These are phyloP conservation scores for Eucalyptus brandiana DNA, from an alignment of 345 rosid genomes.

Conservation along the genomic window DNA sequence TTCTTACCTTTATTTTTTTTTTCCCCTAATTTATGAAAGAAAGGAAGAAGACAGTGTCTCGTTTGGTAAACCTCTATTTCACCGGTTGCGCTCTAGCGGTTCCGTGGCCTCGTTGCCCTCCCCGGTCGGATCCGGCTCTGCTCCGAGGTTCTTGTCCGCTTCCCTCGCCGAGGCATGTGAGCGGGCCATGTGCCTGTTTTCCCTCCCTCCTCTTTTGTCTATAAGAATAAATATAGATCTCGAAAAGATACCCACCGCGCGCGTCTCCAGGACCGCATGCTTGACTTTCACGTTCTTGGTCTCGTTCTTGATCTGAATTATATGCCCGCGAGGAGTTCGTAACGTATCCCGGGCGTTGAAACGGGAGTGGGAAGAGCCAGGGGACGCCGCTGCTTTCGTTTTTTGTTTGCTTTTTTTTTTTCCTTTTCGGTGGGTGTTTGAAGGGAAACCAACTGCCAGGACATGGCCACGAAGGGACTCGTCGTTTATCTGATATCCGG, in stretches of 20 bases:
- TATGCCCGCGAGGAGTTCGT: not conserved
- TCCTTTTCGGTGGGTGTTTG: not conserved
- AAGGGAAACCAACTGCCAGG: not conserved
- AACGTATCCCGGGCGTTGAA: not conserved
- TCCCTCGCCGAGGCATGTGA: not conserved
- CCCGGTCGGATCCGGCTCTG: not conserved
- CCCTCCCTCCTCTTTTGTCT: not conserved
- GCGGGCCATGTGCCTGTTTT: not conserved
- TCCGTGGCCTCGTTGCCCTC: not conserved
- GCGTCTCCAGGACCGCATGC: not conserved
- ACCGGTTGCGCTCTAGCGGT: not conserved
- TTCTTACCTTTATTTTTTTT: not conserved
- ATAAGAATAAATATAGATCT: not conserved
- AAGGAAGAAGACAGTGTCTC: not conserved
- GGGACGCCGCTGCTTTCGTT: not conserved
- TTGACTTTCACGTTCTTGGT: not conserved
- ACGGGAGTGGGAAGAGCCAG: not conserved
- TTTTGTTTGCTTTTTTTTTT: not conserved
- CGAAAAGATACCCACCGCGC: not conserved
- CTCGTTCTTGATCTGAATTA: not conserved
- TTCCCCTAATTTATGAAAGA: not conserved
- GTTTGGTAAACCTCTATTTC: not conserved
- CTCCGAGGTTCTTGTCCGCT: not conserved
- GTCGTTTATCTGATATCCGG: conserved; percentile 45
- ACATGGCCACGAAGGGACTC: conserved; percentile 46